Percentiles rank a stretch among this genome's conserved stretches.
Evolutionary conservation across 2,329 filamentous ascomycete genomes (phyloP).

Genomic region (Alternaria novae-zelandiae): DNA sequence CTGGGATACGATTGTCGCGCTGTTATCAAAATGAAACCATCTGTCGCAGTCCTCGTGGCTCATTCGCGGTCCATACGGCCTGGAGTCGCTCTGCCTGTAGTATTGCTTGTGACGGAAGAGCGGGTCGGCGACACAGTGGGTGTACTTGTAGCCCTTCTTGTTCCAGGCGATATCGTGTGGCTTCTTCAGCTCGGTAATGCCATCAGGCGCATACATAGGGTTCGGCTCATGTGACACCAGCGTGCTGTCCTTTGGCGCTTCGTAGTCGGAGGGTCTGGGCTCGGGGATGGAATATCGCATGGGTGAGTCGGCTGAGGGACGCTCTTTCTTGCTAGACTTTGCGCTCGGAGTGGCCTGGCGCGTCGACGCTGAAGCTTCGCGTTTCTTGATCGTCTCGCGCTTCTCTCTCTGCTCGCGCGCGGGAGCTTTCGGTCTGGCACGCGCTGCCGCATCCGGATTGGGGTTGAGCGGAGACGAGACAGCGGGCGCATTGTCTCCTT

Average conservation of each 20-base stretch:
- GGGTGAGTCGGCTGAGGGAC: conserved; percentile 50
- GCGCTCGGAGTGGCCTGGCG: conserved; percentile 49
- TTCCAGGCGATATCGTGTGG: conserved; percentile 65
- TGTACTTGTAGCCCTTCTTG: conserved; percentile 81
- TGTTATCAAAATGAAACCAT: conserved; percentile 79
- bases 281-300: conserved; percentile 59
- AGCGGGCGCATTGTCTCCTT: conserved; percentile 73
- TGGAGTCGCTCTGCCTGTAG: conserved; percentile 86
- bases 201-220: conserved; percentile 52
- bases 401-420: conserved; percentile 57
- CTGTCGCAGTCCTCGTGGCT: conserved; percentile 91
- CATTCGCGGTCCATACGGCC: conserved; percentile 82
- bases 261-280: conserved; percentile 56
- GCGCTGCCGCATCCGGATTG: conserved; percentile 57
- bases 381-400: conserved; percentile 61
- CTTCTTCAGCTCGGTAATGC: conserved; percentile 53
- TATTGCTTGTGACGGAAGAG: conserved; percentile 84
- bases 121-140: conserved; percentile 88
- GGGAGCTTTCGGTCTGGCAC: conserved; percentile 52
- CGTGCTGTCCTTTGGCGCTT: conserved; percentile 55
- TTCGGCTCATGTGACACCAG: conserved; percentile 56
- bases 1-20: conserved; percentile 80
- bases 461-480: conserved; percentile 77
- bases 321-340: conserved; percentile 48
- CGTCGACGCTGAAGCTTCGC: conserved; percentile 53